Conservation (phyloP, 2,329 filamentous ascomycete species). For the Fusarium sp. region DNA sequence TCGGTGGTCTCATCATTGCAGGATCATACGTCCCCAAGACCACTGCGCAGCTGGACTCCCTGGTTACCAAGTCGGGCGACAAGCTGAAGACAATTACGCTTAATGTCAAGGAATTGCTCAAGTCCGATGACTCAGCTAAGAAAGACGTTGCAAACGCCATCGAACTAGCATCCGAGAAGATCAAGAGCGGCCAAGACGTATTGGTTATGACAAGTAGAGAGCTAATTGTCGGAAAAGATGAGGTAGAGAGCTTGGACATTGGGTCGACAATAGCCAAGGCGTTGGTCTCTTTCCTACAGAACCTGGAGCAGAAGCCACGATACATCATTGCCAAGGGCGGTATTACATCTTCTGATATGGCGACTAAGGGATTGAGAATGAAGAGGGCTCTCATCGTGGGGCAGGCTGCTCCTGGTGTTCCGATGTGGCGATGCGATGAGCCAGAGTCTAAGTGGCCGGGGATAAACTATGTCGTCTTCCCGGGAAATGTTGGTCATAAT, state of each 20-base stretch:
- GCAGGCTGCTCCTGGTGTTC: conserved; percentile 68
- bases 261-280: conserved; percentile 63
- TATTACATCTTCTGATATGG: conserved; percentile 69
- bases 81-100: conserved; percentile 60
- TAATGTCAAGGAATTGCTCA: conserved; percentile 60
- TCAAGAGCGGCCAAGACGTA: conserved; percentile 62
- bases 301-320: conserved; percentile 60
- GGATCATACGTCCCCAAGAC: conserved; percentile 71
- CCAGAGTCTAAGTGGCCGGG: conserved; percentile 57
- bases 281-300: conserved; percentile 62
- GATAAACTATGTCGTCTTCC: conserved; percentile 21
- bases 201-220: conserved; percentile 69
- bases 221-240: conserved; percentile 60
- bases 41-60: conserved; percentile 62
- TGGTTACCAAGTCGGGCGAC: conserved; percentile 54
- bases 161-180: conserved; percentile 51
- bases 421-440: conserved; percentile 69
- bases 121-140: conserved; percentile 49
- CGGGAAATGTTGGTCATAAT: conserved; percentile 17
- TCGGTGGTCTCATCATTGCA: conserved; percentile 65
- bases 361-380: conserved; percentile 66
- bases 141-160: conserved; percentile 50
- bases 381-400: conserved; percentile 65
- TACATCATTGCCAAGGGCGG: conserved; percentile 71
- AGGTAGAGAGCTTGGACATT: conserved; percentile 64